A percentile compares a stretch with the other conserved stretches of the same genome.
Conservation (phyloP, 2,329 filamentous ascomycete genomes). For the Endoconidiophora polonica region DNA sequence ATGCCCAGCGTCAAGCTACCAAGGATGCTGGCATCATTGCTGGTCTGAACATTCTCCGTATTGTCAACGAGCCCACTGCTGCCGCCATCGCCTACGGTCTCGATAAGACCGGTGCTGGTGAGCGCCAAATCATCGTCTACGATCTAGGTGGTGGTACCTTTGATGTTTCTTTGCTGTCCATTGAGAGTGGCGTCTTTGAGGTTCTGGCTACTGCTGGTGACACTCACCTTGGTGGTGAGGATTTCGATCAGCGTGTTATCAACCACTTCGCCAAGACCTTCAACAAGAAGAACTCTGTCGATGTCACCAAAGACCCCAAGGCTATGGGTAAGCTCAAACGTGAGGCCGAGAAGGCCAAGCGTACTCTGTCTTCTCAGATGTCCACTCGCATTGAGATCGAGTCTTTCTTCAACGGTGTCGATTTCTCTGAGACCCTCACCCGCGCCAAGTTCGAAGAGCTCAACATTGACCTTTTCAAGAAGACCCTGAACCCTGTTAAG, state of each 20-base stretch:
- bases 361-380: conserved; percentile 87
- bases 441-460: conserved; percentile 99
- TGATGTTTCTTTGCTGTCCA: conserved; percentile 83
- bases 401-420: conserved; percentile 87
- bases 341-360: conserved; percentile 98
- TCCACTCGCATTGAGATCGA: conserved; percentile 92
- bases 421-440: conserved; percentile 96
- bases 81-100: conserved; percentile 90
- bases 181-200: conserved; percentile 86
- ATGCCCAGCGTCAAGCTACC: conserved; percentile 91
- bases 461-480: conserved; percentile 98
- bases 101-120: conserved; percentile 63
- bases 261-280: conserved; percentile 87
- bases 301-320: conserved; percentile 89
- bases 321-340: conserved; percentile 99
- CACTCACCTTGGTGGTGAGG: conserved; percentile 93
- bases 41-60: conserved; percentile 85
- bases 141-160: conserved; percentile 91
- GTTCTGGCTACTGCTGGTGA: conserved; percentile 91
- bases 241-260: conserved; percentile 97
- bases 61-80: conserved; percentile 92
- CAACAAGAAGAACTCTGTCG: conserved; percentile 94
- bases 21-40: conserved; percentile 89
- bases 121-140: conserved; percentile 83
- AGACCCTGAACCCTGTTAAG: conserved; percentile 95